Evolutionary conservation across 129 eudicot genomes (phyloP).

Genomic region (Tagetes patula): DNA sequence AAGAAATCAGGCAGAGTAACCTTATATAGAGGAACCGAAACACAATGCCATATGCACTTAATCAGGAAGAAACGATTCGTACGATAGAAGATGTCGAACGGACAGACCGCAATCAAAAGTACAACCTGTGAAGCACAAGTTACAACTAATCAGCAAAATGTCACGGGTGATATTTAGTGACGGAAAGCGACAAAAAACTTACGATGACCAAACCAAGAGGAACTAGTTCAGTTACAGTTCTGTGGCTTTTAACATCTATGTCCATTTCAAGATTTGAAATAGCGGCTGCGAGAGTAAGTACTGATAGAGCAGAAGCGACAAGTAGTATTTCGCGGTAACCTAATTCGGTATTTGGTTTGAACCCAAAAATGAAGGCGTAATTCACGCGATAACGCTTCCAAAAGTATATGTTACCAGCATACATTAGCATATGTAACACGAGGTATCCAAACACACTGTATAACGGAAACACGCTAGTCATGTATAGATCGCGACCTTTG

Average conservation of each 20-base stretch:
- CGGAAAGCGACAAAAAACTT: slow-evolving; percentile 14
- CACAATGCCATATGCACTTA: slow-evolving; percentile 49
- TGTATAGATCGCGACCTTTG: slow-evolving; percentile 43
- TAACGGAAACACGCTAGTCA: slow-evolving; percentile 68
- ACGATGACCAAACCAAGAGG: slow-evolving; percentile 55
- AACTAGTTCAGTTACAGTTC: slow-evolving; percentile 42
- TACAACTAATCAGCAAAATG: neutral
- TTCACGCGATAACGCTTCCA: slow-evolving; percentile 56
- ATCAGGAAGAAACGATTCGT: slow-evolving; percentile 61
- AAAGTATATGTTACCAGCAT: slow-evolving; percentile 41
- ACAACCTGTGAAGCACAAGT: slow-evolving; percentile 42
- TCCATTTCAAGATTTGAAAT: slow-evolving; percentile 67
- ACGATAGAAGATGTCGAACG: slow-evolving; percentile 61
- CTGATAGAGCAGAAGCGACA: slow-evolving; percentile 53
- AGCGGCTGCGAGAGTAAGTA: slow-evolving; percentile 54
- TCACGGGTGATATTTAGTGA: neutral
- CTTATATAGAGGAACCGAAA: slow-evolving; percentile 71
- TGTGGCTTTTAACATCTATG: slow-evolving; percentile 40
- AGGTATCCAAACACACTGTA: slow-evolving; percentile 59
- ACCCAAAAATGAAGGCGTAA: slow-evolving; percentile 51
- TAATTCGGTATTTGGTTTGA: slow-evolving; percentile 56
- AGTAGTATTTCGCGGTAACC: slow-evolving; percentile 61
- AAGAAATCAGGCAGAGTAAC: slow-evolving; percentile 69
- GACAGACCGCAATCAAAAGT: slow-evolving; percentile 56
- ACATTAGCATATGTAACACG: slow-evolving; percentile 50